Evolutionary conservation across 768 basidiomycete genomes (phyloP).

Genomic region (Pleurotus salmoneostramineus): DNA sequence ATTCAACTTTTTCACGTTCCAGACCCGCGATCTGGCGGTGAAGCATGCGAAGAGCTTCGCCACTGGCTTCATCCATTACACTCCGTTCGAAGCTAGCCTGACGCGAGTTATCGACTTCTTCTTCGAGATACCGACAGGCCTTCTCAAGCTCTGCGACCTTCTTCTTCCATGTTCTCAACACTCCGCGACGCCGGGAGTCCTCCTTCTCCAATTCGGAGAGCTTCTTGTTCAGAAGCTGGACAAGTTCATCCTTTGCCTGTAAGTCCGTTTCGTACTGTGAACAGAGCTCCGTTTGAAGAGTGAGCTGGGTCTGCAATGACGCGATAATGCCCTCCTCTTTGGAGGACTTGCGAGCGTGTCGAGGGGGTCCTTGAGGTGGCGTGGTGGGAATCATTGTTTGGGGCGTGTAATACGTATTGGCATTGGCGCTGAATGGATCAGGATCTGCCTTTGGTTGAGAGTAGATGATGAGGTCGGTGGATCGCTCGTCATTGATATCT

Average conservation of each 20-base stretch:
- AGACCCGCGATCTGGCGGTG: constrained; percentile 78
- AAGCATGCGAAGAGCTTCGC: constrained; percentile 74
- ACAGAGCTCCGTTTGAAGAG: constrained; percentile 71
- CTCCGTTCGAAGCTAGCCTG: constrained; percentile 80
- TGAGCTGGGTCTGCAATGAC: constrained; percentile 71
- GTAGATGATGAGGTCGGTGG: constrained; percentile 45
- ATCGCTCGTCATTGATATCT: constrained; percentile 62
- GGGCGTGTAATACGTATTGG: constrained; percentile 74
- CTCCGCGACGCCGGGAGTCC: constrained; percentile 51
- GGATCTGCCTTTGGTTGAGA: constrained; percentile 36
- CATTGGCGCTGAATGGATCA: constrained; percentile 72
- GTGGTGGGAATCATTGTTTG: constrained; percentile 70
- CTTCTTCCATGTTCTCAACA: constrained; percentile 66
- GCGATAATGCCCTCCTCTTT: constrained; percentile 70
- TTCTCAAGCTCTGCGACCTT: constrained; percentile 73
- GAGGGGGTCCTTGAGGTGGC: constrained; percentile 41
- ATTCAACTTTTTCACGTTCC: constrained; percentile 59
- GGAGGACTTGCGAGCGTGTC: constrained; percentile 57
- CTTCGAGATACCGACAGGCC: constrained; percentile 65
- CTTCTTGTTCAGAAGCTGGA: constrained; percentile 53
- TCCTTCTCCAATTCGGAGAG: constrained; percentile 57
- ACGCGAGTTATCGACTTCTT: constrained; percentile 83
- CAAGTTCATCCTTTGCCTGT: constrained; percentile 67
- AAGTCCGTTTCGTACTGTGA: constrained; percentile 77
- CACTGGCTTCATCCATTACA: constrained; percentile 80